Percentiles rank a stretch among this genome's conserved stretches.
Conservation (phyloP, 805 yeast genomes). For the Tetrapisispora taiwanensis region DNA sequence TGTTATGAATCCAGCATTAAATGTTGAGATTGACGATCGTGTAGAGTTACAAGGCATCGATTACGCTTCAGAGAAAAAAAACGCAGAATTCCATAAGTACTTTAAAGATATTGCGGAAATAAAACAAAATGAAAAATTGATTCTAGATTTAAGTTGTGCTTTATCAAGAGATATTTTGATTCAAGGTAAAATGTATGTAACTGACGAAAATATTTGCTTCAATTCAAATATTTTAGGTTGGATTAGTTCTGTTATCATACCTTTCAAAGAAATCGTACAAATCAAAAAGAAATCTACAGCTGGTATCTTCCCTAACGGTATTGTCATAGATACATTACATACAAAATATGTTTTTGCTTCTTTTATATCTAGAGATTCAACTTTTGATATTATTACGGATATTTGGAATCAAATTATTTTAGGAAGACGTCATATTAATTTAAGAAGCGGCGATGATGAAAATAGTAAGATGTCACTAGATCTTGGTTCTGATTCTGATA, state of each 20-base stretch:
- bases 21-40: constrained; percentile 10
- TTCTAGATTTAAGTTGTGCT: constrained; percentile 59
- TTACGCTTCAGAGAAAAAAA: constrained; percentile 41
- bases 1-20: constrained; percentile 10
- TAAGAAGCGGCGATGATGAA: constrained; percentile 4
- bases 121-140: constrained; percentile 40
- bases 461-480: constrained; percentile 3
- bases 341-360: constrained; percentile 56
- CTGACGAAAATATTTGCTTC: constrained; percentile 48
- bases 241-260: constrained; percentile 48
- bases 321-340: constrained; percentile 52
- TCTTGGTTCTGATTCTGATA: constrained; percentile 20
- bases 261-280: constrained; percentile 51
- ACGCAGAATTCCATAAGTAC: constrained; percentile 48
- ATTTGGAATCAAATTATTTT: constrained; percentile 46
- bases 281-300: constrained; percentile 59
- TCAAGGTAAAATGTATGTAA: constrained; percentile 56
- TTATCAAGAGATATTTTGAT: constrained; percentile 52
- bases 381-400: constrained; percentile 41
- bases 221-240: constrained; percentile 60
- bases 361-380: constrained; percentile 48
- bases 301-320: constrained; percentile 60
- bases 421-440: constrained; percentile 15
- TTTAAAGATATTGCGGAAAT: constrained; percentile 38
- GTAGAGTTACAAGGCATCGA: constrained; percentile 19